These are phyloP conservation scores for Ophiostoma sp. DNA, from an alignment of 2,329 filamentous ascomycete genomes.

Conservation along the genomic window DNA sequence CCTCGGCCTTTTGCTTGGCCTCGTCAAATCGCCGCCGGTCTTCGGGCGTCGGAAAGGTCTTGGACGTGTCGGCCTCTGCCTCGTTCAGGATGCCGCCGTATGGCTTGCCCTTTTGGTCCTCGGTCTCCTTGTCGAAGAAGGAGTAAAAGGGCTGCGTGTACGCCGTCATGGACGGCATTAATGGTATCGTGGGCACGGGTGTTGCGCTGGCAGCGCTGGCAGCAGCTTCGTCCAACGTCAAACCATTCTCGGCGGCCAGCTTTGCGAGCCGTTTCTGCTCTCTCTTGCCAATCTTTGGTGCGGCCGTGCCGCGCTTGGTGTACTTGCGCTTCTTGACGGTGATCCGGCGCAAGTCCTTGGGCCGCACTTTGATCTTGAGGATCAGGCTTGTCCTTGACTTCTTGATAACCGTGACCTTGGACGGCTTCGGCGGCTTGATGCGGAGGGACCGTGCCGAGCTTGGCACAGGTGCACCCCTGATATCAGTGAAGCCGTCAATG, in stretches of 20 bases:
- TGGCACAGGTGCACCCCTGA: slow-evolving; percentile 35
- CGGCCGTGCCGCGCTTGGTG: slow-evolving; percentile 44
- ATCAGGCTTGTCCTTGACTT: slow-evolving; percentile 45
- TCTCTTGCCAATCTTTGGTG: slow-evolving; percentile 32
- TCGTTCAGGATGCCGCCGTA: slow-evolving; percentile 92
- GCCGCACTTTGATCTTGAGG: slow-evolving; percentile 54
- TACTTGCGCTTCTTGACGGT: slow-evolving; percentile 52
- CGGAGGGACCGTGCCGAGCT: slow-evolving; percentile 55
- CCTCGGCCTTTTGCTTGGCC: slow-evolving; percentile 84
- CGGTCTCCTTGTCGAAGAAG: slow-evolving; percentile 81
- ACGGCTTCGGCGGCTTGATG: slow-evolving; percentile 41
- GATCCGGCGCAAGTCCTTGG: slow-evolving; percentile 56
- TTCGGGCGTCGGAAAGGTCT: slow-evolving; percentile 72
- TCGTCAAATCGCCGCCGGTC: slow-evolving; percentile 86
- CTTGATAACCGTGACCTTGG: slow-evolving; percentile 40
- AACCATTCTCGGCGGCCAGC: slow-evolving; percentile 14
- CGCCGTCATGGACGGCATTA: slow-evolving; percentile 26
- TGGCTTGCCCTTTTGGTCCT: slow-evolving; percentile 85
- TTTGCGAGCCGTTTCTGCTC: slow-evolving; percentile 22
- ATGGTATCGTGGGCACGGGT: background rate
- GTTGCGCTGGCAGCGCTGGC: background rate
- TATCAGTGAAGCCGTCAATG: slow-evolving; percentile 33
- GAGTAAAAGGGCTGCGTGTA: slow-evolving; percentile 80
- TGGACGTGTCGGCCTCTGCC: slow-evolving; percentile 81
- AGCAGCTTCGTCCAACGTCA: background rate